A percentile compares a stretch with the other conserved stretches of the same genome.
Conservation (phyloP, 768 basidiomycete species). For the Crepidotus variabilis region DNA sequence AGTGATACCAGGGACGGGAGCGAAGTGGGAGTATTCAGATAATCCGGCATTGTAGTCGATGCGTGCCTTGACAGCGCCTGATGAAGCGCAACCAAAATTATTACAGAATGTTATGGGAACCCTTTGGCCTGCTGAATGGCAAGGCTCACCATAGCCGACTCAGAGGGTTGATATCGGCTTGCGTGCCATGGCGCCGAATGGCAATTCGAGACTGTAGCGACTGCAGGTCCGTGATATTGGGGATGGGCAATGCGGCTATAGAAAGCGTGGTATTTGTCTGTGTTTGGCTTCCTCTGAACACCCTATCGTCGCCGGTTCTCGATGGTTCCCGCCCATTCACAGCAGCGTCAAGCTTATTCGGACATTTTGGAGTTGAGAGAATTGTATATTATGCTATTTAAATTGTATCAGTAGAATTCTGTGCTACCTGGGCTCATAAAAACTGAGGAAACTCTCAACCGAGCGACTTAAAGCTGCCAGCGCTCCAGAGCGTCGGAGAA, state of each 20-base stretch:
- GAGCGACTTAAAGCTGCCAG: neutral
- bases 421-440: neutral
- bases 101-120: too few species aligned
- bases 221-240: too few species aligned
- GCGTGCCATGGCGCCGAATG: too few species aligned
- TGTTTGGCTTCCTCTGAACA: neutral
- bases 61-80: too few species aligned
- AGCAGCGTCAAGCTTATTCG: neutral
- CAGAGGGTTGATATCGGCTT: too few species aligned
- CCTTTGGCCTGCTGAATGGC: too few species aligned
- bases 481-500: neutral
- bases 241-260: neutral
- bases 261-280: slow-evolving; percentile 1
- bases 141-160: too few species aligned
- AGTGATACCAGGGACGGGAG: slow-evolving; percentile 57
- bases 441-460: neutral
- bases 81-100: too few species aligned
- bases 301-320: neutral
- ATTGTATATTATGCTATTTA: neutral
- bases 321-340: neutral
- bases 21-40: slow-evolving; percentile 80
- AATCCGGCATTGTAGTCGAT: neutral
- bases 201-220: too few species aligned
- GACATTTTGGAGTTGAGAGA: neutral
- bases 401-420: neutral